phyloP scores from a whole-genome alignment of 371 early-diverging fungal species.

The Apophysomyces trapeziformis region DNA sequence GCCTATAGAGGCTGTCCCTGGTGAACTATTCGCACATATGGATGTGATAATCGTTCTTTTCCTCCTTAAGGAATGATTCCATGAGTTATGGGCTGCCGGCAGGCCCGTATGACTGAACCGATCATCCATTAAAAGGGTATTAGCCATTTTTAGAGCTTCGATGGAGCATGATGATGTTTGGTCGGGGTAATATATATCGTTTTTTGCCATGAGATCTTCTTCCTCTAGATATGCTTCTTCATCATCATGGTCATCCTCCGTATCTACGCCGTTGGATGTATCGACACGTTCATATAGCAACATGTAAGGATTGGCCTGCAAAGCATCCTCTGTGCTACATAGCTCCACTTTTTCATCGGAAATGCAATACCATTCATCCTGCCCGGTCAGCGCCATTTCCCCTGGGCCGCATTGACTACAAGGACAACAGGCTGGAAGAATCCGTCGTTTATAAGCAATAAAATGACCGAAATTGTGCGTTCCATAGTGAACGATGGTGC shows the following conservation, averaged over 20 bases:
- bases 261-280: background rate
- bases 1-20: background rate
- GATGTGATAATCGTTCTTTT: background rate
- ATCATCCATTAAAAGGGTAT: slow-evolving; percentile 29
- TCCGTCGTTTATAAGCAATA: slow-evolving; percentile 82
- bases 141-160: slow-evolving; percentile 42
- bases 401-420: slow-evolving; percentile 28
- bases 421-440: slow-evolving; percentile 35
- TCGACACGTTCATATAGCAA: slow-evolving; percentile 76
- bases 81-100: slow-evolving; percentile 3
- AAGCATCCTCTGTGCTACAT: slow-evolving; percentile 66
- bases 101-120: slow-evolving; percentile 1
- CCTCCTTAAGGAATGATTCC: background rate
- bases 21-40: background rate
- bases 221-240: background rate
- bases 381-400: background rate
- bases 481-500: slow-evolving; percentile 87
- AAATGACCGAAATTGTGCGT: slow-evolving; percentile 92
- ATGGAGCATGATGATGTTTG: slow-evolving; percentile 15
- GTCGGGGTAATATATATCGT: slow-evolving; percentile 1
- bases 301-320: slow-evolving; percentile 85
- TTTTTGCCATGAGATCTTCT: slow-evolving; percentile 14
- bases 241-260: background rate
- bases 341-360: slow-evolving; percentile 87
- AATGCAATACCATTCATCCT: slow-evolving; percentile 67